Percentiles rank a stretch among this genome's conserved stretches.
phyloP scores from a whole-genome alignment of 176 grass and related monocot genomes.

The Oryza australiensis region DNA sequence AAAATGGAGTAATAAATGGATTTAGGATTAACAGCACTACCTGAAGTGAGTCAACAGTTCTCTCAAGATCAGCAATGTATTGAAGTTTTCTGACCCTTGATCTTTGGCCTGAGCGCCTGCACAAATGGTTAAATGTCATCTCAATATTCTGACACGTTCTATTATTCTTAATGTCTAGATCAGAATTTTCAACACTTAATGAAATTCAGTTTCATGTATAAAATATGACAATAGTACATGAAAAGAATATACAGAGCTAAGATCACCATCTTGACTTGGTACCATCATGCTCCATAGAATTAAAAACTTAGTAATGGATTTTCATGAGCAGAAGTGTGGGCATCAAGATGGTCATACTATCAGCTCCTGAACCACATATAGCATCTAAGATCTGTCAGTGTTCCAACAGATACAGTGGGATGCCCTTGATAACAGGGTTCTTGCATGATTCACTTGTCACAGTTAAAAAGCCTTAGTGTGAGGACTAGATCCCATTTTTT shows the following conservation, averaged over 20 bases:
- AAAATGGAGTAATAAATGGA: conserved; percentile 23
- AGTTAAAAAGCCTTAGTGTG: conserved; percentile 3
- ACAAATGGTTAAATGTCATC: conserved; percentile 5
- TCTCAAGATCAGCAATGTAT: conserved; percentile 98
- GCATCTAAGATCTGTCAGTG: neutral
- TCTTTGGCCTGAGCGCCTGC: conserved; percentile 93
- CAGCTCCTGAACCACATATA: neutral
- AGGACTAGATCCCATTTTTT: neutral
- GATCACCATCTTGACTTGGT: neutral
- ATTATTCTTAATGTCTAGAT: neutral
- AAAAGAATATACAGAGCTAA: neutral
- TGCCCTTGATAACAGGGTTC: neutral
- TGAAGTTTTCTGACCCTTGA: conserved; percentile 97
- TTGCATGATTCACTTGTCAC: conserved; percentile 27
- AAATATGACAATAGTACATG: neutral
- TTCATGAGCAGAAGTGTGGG: neutral
- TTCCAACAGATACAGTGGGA: neutral
- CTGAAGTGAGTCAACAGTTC: conserved; percentile 82
- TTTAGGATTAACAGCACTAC: conserved; percentile 23
- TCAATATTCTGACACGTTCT: neutral
- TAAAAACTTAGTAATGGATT: neutral
- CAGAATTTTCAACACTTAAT: neutral
- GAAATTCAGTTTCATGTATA: neutral
- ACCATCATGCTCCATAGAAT: neutral
- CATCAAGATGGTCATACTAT: neutral